phyloP scores from a whole-genome alignment of 768 basidiomycete genomes.

The Tricholoma bakamatsutake region DNA sequence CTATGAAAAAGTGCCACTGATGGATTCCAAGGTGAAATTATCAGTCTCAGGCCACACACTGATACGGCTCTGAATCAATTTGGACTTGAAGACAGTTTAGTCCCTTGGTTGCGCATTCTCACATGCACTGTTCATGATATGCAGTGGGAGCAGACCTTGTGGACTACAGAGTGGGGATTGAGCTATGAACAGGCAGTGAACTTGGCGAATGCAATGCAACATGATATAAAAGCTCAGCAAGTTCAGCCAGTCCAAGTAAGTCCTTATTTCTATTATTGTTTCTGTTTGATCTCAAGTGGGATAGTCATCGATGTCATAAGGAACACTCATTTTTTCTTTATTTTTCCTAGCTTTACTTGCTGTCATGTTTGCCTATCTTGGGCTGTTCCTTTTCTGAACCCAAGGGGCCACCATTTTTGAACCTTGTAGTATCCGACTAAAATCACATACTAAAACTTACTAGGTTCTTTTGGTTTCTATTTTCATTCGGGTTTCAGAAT shows the following conservation, averaged over 20 bases:
- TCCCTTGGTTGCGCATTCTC: conserved; percentile 1
- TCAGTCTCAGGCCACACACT: conserved; percentile 2
- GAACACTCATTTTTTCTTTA: too few relatives aligned
- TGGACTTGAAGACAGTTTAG: not conserved
- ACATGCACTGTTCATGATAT: not conserved
- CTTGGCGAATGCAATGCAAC: not conserved
- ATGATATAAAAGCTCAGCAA: not conserved
- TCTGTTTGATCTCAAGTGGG: not conserved
- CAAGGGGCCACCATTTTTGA: not conserved
- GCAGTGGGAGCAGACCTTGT: conserved; percentile 2
- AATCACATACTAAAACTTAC: not conserved
- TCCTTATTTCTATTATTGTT: not conserved
- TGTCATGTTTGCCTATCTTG: too few relatives aligned
- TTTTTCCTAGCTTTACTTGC: too few relatives aligned
- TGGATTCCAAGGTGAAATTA: not conserved
- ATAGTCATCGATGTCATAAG: not conserved
- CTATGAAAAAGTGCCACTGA: not conserved
- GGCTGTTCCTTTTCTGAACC: not conserved
- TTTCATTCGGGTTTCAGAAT: not conserved
- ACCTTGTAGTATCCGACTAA: not conserved
- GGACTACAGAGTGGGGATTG: conserved; percentile 3
- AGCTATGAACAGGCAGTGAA: not conserved
- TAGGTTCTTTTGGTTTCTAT: not conserved
- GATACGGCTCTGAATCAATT: not conserved
- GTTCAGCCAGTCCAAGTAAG: not conserved